Conservation (phyloP, 331 rosid genomes). For the Saraca asoca region DNA sequence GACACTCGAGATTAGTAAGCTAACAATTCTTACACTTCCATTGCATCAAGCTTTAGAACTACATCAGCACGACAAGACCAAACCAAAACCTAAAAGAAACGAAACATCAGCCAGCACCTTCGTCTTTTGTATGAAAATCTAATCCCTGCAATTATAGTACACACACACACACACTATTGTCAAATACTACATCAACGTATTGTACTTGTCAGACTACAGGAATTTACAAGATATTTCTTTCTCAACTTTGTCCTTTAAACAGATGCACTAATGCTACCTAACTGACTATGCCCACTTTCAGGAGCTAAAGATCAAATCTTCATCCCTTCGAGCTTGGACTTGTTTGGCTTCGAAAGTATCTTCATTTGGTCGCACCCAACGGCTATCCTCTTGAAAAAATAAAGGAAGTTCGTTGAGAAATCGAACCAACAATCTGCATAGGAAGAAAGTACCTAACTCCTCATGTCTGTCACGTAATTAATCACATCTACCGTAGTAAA, state of each 20-base stretch:
- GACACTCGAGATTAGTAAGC: not conserved
- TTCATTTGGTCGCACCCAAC: conserved; percentile 36
- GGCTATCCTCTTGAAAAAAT: conserved; percentile 71
- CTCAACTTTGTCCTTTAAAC: not conserved
- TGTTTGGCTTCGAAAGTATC: conserved; percentile 23
- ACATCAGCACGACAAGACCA: conserved; percentile 1
- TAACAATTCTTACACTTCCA: not conserved
- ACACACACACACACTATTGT: conserved; percentile 1
- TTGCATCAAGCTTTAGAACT: conserved; percentile 25
- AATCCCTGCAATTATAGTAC: not conserved
- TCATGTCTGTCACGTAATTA: not conserved
- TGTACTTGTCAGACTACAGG: conserved; percentile 13
- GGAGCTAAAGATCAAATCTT: conserved; percentile 5
- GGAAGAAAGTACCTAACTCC: conserved; percentile 19
- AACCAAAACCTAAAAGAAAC: not conserved
- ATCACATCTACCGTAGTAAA: not conserved
- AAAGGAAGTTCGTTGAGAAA: conserved; percentile 56
- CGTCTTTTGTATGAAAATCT: not conserved
- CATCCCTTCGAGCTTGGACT: not conserved
- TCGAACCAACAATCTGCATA: conserved; percentile 25
- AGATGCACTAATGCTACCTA: conserved; percentile 30
- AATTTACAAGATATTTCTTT: conserved; percentile 25
- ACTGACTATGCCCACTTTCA: conserved; percentile 5
- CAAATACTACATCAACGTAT: conserved; percentile 24
- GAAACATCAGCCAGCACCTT: conserved; percentile 4